Evolutionary conservation across 1,284 basidiomycete genomes (phyloP), one percentile per base, ranked within the genome.

Genomic region (Fomitopsis betulina): DNA sequence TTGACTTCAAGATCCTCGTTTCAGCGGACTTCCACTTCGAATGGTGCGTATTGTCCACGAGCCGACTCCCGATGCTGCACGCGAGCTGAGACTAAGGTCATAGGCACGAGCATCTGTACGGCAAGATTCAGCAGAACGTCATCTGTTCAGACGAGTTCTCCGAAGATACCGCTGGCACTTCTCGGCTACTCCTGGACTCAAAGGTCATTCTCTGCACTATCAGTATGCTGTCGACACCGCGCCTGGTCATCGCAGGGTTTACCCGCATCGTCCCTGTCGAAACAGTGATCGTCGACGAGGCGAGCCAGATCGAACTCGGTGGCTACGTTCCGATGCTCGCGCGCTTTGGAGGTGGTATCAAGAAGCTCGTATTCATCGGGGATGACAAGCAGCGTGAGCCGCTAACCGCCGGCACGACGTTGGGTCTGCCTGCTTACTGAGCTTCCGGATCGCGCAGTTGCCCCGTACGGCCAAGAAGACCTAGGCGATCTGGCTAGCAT

Each of bases 91-190:
- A 30, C 27, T 8, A 30, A 8, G 8, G 2, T 30, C 45, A 30
- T 45, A 90, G 89, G 87, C 86, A 91, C 68, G 86, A 88, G 61
- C 83, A 89, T 65, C 71, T 88, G 0, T 91, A 91, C 66, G 60
- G 67, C 21, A 62, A 72, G 25, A 67, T 84, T n/a, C 58, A 71
- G 40, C 21, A 61, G 0, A 72, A 78, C 45, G 62, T 89, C 21
- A 83, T 91, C 53, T 70, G 74, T n/a, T 84, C 85, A 2, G 75
- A 83, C 54, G 60, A 65, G 0, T 82, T 87, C 39, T 57, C 54
- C 4, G 57, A 52, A 10, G 56, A 63, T 38, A 0, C 38, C 17
- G 23, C 65, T 63, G 57, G 60, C 23, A 55, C 57, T 52, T 43
- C 64, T 57, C 62, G 61, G 62, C 43, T 67, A 10, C 62, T 83